These are phyloP conservation scores for Besnoitia besnoiti DNA, from an alignment of 169 alveolate genomes.

Conservation along the genomic window DNA sequence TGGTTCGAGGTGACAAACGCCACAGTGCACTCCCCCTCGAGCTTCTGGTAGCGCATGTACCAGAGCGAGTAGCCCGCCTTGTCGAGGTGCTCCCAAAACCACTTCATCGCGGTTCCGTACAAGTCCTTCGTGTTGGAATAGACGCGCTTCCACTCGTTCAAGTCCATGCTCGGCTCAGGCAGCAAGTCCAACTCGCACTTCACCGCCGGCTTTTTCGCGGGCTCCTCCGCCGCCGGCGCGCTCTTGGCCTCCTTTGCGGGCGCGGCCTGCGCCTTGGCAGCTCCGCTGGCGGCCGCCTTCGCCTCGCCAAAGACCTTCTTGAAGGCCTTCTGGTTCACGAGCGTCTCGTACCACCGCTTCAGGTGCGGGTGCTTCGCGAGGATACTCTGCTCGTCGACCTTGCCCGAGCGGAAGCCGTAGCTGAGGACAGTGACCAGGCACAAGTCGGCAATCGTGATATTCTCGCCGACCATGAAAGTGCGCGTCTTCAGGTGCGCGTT, in stretches of 20 bases:
- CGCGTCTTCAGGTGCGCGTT: slow-evolving; percentile 61
- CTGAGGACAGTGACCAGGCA: slow-evolving; percentile 30
- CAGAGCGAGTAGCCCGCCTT: slow-evolving; percentile 91
- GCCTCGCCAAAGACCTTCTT: slow-evolving; percentile 28
- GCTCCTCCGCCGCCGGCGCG: slow-evolving; percentile 5
- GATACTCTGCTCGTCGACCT: neutral
- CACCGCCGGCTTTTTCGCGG: neutral
- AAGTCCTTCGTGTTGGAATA: slow-evolving; percentile 91
- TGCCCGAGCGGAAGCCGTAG: slow-evolving; percentile 10
- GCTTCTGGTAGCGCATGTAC: slow-evolving; percentile 92
- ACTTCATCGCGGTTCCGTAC: slow-evolving; percentile 88
- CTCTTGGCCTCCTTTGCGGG: neutral
- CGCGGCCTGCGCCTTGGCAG: neutral
- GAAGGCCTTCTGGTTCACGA: slow-evolving; percentile 42
- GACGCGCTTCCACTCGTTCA: slow-evolving; percentile 95
- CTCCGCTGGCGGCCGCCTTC: neutral
- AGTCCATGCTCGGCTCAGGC: slow-evolving; percentile 89
- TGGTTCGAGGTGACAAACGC: slow-evolving; percentile 90
- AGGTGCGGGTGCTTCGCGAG: neutral
- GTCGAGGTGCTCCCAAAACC: slow-evolving; percentile 89
- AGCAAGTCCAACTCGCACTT: slow-evolving; percentile 80
- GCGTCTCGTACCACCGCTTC: slow-evolving; percentile 46
- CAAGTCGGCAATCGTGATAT: slow-evolving; percentile 69
- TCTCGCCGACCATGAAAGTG: slow-evolving; percentile 72
- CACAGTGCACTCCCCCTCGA: slow-evolving; percentile 93